Conservation (phyloP, 495 filamentous ascomycete genomes). For the Aspergillus panamensis region DNA sequence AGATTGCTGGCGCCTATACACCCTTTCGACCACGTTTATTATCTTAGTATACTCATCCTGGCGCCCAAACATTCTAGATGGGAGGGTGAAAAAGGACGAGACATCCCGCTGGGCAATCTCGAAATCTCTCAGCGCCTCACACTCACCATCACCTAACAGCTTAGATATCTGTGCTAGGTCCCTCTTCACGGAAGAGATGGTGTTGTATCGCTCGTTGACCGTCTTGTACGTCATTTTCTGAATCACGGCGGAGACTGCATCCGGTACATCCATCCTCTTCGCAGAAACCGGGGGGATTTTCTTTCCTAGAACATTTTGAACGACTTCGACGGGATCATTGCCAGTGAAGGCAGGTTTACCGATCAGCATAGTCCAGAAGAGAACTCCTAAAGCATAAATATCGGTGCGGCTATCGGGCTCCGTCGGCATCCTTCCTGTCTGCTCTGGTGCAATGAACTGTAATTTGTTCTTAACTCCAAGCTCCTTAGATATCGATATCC, state of each 20-base stretch:
- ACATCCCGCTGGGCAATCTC: slow-evolving; percentile 71
- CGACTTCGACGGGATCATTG: slow-evolving; percentile 74
- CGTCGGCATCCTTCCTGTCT: slow-evolving; percentile 84
- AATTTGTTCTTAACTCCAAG: slow-evolving; percentile 80
- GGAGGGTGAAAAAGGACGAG: slow-evolving; percentile 82
- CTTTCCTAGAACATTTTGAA: slow-evolving; percentile 77
- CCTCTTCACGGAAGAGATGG: slow-evolving; percentile 72
- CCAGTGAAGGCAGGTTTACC: slow-evolving; percentile 76
- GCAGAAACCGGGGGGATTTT: slow-evolving; percentile 70
- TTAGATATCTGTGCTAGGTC: slow-evolving; percentile 68
- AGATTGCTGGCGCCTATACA: slow-evolving; percentile 58
- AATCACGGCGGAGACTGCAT: slow-evolving; percentile 73
- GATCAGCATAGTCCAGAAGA: slow-evolving; percentile 83
- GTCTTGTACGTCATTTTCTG: slow-evolving; percentile 87
- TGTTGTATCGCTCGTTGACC: slow-evolving; percentile 79
- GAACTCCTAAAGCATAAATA: slow-evolving; percentile 80
- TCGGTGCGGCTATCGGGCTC: slow-evolving; percentile 88
- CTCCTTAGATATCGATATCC: slow-evolving; percentile 74
- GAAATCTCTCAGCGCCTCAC: slow-evolving; percentile 62
- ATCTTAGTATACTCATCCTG: slow-evolving; percentile 65
- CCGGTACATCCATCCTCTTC: slow-evolving; percentile 74
- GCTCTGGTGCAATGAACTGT: slow-evolving; percentile 84
- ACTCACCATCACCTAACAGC: slow-evolving; percentile 72
- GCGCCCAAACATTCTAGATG: slow-evolving; percentile 73
- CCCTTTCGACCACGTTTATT: slow-evolving; percentile 67